Percentiles rank a stretch among this genome's conserved stretches.
These are phyloP conservation scores for Nannizziopsis arthrosporioides DNA, from an alignment of 2,329 filamentous ascomycete genomes.

Conservation along the genomic window DNA sequence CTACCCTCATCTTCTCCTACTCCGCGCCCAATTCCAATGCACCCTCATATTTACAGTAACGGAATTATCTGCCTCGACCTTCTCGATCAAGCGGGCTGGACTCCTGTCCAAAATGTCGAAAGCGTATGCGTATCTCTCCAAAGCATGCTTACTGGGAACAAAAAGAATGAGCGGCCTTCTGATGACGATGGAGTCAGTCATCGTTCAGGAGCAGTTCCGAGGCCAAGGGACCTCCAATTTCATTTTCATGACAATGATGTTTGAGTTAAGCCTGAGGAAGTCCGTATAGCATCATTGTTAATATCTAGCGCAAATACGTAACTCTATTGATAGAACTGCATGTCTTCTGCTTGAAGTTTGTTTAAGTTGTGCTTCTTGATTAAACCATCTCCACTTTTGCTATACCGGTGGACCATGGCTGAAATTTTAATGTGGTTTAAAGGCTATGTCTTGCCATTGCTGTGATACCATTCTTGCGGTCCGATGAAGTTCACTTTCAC, in stretches of 20 bases:
- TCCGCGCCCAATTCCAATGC: conserved; percentile 64
- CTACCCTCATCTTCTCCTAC: conserved; percentile 34
- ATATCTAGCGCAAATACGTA: no score
- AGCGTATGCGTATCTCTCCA: conserved; percentile 95
- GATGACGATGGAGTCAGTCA: conserved; percentile 68
- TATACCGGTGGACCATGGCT: no score
- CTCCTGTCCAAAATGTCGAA: conserved; percentile 91
- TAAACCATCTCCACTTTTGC: no score
- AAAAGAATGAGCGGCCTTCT: conserved; percentile 76
- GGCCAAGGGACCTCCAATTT: conserved; percentile 83
- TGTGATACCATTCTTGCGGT: no score
- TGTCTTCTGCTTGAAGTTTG: no score
- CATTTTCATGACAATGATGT: conserved; percentile 70
- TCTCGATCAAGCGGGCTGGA: conserved; percentile 80
- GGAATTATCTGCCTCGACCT: conserved; percentile 97
- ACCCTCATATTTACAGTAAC: conserved; percentile 96
- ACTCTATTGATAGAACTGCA: no score
- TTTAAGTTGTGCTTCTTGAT: no score
- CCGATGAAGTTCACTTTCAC: no score
- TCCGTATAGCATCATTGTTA: no score
- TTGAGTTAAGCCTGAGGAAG: conserved; percentile 18
- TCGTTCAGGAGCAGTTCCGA: conserved; percentile 62
- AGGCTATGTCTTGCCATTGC: no score
- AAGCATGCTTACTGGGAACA: conserved; percentile 95
- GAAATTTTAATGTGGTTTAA: no score